phyloP scores from a whole-genome alignment of 257 asterid genomes.

The Oldenlandia corymbosa region DNA sequence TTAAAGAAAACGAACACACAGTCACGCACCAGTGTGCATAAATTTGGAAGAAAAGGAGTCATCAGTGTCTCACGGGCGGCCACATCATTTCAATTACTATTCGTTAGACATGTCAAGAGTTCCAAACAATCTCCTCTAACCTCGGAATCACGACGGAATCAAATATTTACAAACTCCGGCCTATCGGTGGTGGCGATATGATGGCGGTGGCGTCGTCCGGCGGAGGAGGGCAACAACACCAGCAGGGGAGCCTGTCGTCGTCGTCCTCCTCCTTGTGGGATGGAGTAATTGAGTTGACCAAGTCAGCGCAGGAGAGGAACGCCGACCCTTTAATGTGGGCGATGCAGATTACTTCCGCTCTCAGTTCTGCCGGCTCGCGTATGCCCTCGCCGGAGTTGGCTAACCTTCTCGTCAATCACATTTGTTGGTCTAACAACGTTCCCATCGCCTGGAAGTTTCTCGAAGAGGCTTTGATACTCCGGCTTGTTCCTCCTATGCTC shows the following conservation, averaged over 20 bases:
- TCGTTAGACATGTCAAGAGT: not conserved
- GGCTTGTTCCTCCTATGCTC: constrained; percentile 73
- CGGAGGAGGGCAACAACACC: not conserved
- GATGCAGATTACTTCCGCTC: constrained; percentile 58
- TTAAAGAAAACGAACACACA: no score
- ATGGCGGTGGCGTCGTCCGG: constrained; percentile 20
- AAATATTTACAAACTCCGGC: not conserved
- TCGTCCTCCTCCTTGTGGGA: no score
- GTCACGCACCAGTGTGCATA: not conserved
- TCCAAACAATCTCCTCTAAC: not conserved
- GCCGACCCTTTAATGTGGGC: constrained; percentile 82
- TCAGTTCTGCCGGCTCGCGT: constrained; percentile 55
- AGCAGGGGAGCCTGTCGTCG: constrained; percentile 18
- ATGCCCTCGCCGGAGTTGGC: constrained; percentile 80
- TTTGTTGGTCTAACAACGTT: constrained; percentile 76
- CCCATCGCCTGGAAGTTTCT: constrained; percentile 88
- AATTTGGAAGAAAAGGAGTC: not conserved
- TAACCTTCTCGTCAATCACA: constrained; percentile 62
- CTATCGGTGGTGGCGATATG: constrained; percentile 1
- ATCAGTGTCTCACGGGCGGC: not conserved
- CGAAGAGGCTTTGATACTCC: constrained; percentile 68
- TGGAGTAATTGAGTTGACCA: constrained; percentile 61
- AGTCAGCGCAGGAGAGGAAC: constrained; percentile 69
- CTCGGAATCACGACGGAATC: not conserved
- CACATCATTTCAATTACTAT: not conserved